phyloP scores from a whole-genome alignment of 2,329 filamentous ascomycete genomes.

The Xylaria sp. region DNA sequence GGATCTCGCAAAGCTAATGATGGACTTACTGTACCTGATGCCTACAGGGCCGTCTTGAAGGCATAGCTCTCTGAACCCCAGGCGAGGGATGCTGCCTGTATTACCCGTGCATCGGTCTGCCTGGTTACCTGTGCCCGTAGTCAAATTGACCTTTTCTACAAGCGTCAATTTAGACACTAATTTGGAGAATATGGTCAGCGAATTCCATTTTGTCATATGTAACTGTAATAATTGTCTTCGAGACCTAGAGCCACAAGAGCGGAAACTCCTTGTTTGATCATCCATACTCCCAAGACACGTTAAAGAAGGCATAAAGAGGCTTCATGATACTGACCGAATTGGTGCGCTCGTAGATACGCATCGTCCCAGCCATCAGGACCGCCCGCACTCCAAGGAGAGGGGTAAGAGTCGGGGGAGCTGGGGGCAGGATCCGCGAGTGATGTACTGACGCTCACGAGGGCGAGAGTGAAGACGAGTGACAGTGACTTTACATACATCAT shows the following conservation, averaged over 20 bases:
- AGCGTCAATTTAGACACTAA: slow-evolving; percentile 72
- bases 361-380: slow-evolving; percentile 62
- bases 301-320: background rate
- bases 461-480: slow-evolving; percentile 19
- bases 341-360: slow-evolving; percentile 72
- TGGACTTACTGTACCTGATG: slow-evolving; percentile 62
- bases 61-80: slow-evolving; percentile 42
- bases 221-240: background rate
- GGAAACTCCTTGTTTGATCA: no score
- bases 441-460: background rate
- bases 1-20: background rate
- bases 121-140: slow-evolving; percentile 73
- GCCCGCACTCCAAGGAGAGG: slow-evolving; percentile 44
- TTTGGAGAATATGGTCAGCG: background rate
- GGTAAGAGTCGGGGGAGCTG: slow-evolving; percentile 41
- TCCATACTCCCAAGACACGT: background rate
- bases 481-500: slow-evolving; percentile 29
- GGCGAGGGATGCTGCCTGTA: slow-evolving; percentile 35
- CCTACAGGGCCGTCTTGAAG: slow-evolving; percentile 75
- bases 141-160: slow-evolving; percentile 80
- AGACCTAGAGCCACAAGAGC: background rate
- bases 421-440: slow-evolving; percentile 18
- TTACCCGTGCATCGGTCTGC: slow-evolving; percentile 52
- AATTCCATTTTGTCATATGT: background rate
- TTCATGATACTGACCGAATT: slow-evolving; percentile 55